Evolutionary conservation across 768 basidiomycete species (phyloP).

Genomic region (Mycena vulgaris): DNA sequence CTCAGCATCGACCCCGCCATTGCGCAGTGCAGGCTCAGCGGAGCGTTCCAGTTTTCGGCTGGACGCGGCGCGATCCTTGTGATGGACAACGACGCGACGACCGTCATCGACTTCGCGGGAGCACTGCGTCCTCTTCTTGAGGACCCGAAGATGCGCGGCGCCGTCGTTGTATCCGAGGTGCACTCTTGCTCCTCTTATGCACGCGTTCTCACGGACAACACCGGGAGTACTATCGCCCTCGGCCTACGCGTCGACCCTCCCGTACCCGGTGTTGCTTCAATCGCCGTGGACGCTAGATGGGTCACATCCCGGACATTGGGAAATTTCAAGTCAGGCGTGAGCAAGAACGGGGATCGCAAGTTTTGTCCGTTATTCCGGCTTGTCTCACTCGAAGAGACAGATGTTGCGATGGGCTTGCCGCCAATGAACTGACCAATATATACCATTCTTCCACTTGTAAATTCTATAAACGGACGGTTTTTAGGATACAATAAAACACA

Average conservation of each 20-base stretch:
- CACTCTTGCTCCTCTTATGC: slow-evolving; percentile 52
- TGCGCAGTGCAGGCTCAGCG: slow-evolving; percentile 44
- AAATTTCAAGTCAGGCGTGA: slow-evolving; percentile 45
- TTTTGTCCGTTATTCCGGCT: slow-evolving; percentile 51
- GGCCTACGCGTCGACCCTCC: slow-evolving; percentile 44
- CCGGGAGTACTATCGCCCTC: slow-evolving; percentile 40
- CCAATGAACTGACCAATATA: too few species aligned
- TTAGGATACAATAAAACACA: too few species aligned
- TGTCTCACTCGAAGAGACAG: slow-evolving; percentile 43
- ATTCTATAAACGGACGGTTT: too few species aligned
- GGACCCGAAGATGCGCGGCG: slow-evolving; percentile 41
- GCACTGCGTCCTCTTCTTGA: slow-evolving; percentile 46
- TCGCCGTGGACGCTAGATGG: slow-evolving; percentile 38
- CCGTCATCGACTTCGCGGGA: slow-evolving; percentile 45
- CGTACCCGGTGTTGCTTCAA: slow-evolving; percentile 32
- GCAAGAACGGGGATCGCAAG: slow-evolving; percentile 40
- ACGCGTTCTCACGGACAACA: slow-evolving; percentile 42
- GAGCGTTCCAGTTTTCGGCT: slow-evolving; percentile 45
- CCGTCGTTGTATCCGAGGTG: slow-evolving; percentile 52
- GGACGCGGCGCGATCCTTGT: slow-evolving; percentile 48
- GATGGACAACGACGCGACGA: slow-evolving; percentile 47
- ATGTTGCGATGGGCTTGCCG: slow-evolving; percentile 42
- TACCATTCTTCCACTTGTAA: too few species aligned
- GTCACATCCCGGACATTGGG: slow-evolving; percentile 40
- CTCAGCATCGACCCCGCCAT: slow-evolving; percentile 29